Evolutionary conservation across 805 yeast species (phyloP).

Genomic region (Yamadazyma philogaea): DNA sequence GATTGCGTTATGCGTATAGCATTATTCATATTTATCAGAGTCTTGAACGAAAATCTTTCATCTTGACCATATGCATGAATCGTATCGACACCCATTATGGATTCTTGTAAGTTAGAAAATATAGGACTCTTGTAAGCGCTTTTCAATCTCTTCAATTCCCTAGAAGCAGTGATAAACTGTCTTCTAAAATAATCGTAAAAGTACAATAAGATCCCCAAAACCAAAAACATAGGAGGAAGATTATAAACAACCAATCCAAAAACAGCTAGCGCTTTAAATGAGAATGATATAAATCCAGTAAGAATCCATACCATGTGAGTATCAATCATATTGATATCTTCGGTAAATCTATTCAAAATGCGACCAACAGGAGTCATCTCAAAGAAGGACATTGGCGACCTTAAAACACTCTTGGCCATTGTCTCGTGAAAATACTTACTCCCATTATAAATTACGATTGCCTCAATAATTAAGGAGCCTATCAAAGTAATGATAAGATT

Average conservation of each 20-base stretch:
- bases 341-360: slow-evolving; percentile 84
- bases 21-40: slow-evolving; percentile 69
- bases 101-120: slow-evolving; percentile 81
- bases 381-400: slow-evolving; percentile 94
- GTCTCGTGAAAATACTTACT: slow-evolving; percentile 70
- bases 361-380: slow-evolving; percentile 96
- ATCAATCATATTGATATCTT: slow-evolving; percentile 86
- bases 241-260: slow-evolving; percentile 74
- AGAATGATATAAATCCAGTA: slow-evolving; percentile 61
- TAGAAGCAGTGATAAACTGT: slow-evolving; percentile 69
- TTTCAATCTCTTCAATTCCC: slow-evolving; percentile 81
- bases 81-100: slow-evolving; percentile 70
- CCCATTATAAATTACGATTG: slow-evolving; percentile 76
- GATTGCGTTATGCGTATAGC: slow-evolving; percentile 94
- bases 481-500: slow-evolving; percentile 57
- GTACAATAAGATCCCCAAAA: slow-evolving; percentile 62
- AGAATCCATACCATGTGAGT: slow-evolving; percentile 71
- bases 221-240: slow-evolving; percentile 83
- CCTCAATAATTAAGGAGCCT: slow-evolving; percentile 75
- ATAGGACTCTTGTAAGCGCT: slow-evolving; percentile 78
- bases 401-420: slow-evolving; percentile 69
- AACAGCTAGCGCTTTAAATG: slow-evolving; percentile 68
- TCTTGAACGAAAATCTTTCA: slow-evolving; percentile 59
- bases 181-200: slow-evolving; percentile 71
- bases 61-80: slow-evolving; percentile 73